phyloP scores from a whole-genome alignment of 345 rosid genomes.

The Pugionium cornutum region DNA sequence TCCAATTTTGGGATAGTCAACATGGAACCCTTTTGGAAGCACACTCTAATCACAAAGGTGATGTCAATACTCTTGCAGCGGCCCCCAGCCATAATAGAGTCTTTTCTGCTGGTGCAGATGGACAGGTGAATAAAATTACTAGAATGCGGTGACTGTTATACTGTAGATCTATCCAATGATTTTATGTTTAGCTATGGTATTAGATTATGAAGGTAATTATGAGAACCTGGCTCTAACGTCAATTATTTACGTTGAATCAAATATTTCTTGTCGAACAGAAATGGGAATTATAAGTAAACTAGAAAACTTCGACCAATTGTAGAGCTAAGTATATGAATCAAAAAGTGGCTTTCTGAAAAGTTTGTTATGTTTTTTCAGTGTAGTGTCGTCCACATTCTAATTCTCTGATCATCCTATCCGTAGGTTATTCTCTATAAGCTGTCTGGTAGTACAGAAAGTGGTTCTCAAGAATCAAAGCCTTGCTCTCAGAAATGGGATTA shows the following conservation, averaged over 20 bases:
- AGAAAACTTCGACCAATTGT: constrained; percentile 4
- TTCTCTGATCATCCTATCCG: constrained; percentile 23
- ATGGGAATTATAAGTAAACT: neutral
- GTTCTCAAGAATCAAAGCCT: constrained; percentile 41
- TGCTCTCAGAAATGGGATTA: constrained; percentile 77
- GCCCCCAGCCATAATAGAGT: constrained; percentile 85
- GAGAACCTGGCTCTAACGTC: constrained; percentile 1
- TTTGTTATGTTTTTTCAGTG: constrained; percentile 2
- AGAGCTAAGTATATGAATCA: too few relatives aligned
- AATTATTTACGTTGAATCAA: neutral
- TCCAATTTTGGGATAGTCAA: constrained; percentile 88
- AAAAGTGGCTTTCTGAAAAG: neutral
- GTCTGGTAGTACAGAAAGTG: constrained; percentile 46
- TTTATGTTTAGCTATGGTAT: constrained; percentile 5
- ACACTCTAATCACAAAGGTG: constrained; percentile 84
- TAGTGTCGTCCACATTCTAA: constrained; percentile 12
- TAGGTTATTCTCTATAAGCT: constrained; percentile 85
- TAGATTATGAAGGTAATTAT: constrained; percentile 10
- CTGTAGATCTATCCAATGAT: constrained; percentile 1
- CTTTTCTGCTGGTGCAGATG: constrained; percentile 93
- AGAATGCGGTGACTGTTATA: constrained; percentile 8
- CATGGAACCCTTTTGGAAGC: constrained; percentile 86
- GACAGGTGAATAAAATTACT: constrained; percentile 58
- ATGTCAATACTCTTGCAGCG: constrained; percentile 78
- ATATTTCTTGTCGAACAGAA: neutral